Evolutionary conservation across 2,329 filamentous ascomycete genomes (phyloP), one percentile per base, ranked within the genome.

Genomic region (Rhytidhysteron rufulum): DNA sequence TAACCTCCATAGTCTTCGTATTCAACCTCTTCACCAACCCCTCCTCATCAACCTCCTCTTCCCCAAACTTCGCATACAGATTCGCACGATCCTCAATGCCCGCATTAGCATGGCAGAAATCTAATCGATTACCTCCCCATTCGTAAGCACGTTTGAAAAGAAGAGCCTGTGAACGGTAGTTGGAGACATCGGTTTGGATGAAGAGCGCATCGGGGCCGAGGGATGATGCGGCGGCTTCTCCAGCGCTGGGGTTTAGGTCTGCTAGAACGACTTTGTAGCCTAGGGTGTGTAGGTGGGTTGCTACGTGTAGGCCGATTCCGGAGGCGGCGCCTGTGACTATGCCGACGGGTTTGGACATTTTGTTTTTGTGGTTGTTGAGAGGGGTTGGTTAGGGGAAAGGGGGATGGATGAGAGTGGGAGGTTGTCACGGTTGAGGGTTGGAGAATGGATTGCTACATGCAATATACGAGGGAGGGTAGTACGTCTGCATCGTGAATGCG

Each of bases 241-340:
- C 54, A 1, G 57, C 51, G 1, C 41, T 39, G 1, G 57, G 42
- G 37, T 73, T 70, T 31, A 73, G 44, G 43, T 74, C 71, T 15
- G 64, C 67, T 45, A 73, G 64, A n/a, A 68, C 60, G 24, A 73
- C 67, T 42, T 55, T 51, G 60, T 64, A 73, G 44, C 51, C 48
- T 41, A 62, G 58, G 24, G 53, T 40, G 39, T 65, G 48, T 16
- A 73, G 62, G 41, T 71, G 66, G 13, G 62, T 65, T 15, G 68
- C 66, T 9, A 71, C 53, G 9, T 62, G 65, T 15, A 71, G 63
- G 31, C 70, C 70, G 31, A 73, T 70, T 41, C 70, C 70, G 38
- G 66, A 69, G 33, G 61, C 66, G 16, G 62, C 69, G 16, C 70
- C 70, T 15, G 70, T 73, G 16, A 72, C 56, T n/a, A 73, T 61